Evolutionary conservation across 768 basidiomycete genomes (phyloP).

Genomic region (Dioszegia aurantiaca): DNA sequence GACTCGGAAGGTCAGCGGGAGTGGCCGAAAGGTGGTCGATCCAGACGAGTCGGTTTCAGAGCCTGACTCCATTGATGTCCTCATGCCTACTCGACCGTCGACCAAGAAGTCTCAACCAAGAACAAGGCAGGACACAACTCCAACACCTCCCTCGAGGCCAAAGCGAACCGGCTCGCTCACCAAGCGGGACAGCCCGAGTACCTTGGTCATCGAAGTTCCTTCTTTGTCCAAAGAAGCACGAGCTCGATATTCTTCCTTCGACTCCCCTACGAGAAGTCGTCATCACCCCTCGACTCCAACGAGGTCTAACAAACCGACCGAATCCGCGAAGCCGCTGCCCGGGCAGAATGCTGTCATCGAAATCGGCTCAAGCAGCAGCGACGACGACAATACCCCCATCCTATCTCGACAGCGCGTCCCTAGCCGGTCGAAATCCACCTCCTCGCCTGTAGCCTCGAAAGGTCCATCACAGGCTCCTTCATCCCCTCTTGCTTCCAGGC

Average conservation of each 20-base stretch:
- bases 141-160: background rate
- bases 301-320: background rate
- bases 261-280: no score
- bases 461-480: background rate
- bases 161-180: background rate
- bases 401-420: background rate
- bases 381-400: conserved; percentile 8
- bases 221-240: background rate
- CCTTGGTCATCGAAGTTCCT: background rate
- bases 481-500: no score
- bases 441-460: background rate
- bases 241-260: background rate
- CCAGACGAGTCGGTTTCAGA: background rate
- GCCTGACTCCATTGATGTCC: background rate
- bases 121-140: background rate
- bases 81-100: background rate
- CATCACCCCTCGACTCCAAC: background rate
- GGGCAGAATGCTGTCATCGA: background rate
- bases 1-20: no score
- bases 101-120: background rate
- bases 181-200: no score
- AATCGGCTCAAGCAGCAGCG: conserved; percentile 1
- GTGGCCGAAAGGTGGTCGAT: no score
- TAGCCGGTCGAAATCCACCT: background rate
- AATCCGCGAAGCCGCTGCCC: background rate